Percentiles rank a stretch among this genome's conserved stretches.
phyloP scores from a whole-genome alignment of 2,329 filamentous ascomycete species.

The Didymella segeticola region DNA sequence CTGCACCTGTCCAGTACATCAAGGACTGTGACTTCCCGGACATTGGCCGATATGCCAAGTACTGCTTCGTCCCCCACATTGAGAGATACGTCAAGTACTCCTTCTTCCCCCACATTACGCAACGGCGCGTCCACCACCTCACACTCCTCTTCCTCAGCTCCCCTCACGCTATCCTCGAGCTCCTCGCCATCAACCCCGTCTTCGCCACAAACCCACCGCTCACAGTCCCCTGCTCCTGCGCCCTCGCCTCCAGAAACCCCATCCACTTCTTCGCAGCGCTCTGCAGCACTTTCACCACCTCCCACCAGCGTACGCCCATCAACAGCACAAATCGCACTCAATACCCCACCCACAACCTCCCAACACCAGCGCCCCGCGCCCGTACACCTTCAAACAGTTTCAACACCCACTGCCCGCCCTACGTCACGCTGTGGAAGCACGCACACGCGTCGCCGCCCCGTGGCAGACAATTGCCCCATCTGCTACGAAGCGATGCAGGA shows the following conservation, averaged over 20 bases:
- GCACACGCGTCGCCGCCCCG: slow-evolving; percentile 25
- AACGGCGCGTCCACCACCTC: neutral
- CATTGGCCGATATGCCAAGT: neutral
- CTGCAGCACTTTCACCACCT: too few relatives aligned
- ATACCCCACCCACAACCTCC: neutral
- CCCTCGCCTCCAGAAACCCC: too few relatives aligned
- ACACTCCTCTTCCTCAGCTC: neutral
- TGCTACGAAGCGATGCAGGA: slow-evolving; percentile 20
- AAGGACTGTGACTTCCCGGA: neutral
- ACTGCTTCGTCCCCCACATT: neutral
- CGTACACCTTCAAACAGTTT: too few relatives aligned
- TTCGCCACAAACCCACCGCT: too few relatives aligned
- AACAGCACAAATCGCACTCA: too few relatives aligned
- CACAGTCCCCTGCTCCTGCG: too few relatives aligned
- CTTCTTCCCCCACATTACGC: neutral
- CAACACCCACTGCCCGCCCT: neutral
- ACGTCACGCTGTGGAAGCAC: neutral
- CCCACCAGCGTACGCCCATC: too few relatives aligned
- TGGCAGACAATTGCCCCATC: slow-evolving; percentile 29
- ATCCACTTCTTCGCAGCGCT: too few relatives aligned
- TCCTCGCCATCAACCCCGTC: too few relatives aligned
- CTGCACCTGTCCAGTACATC: neutral
- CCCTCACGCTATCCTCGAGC: too few relatives aligned
- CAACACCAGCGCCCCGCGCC: neutral
- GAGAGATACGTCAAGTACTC: neutral